Base-by-base conservation (phyloP, 495 filamentous ascomycete species). In the Aspergillus kassunensis region DNA sequence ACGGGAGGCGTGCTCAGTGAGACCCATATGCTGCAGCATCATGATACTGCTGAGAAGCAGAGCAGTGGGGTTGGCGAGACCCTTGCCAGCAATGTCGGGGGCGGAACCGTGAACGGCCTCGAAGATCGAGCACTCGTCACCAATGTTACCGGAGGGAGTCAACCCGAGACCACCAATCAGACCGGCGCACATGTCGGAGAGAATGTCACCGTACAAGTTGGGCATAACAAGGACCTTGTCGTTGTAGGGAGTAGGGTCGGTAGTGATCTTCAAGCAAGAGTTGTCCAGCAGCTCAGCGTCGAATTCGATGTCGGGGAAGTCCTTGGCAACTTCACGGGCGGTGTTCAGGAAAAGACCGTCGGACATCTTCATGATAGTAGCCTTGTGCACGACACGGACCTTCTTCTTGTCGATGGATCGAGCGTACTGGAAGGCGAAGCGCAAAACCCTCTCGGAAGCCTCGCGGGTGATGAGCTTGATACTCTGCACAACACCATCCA, bases 331-430 rank as follows among this genome's bases (percentile, higher is more conserved):
- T 21, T 90, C 79, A 27, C 84, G 76, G 60, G 90, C 95, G 46
- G 82, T 86, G 71, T 80, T 86, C 52, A 97, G 79, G 86, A 98
- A 98, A 43, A 98, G 88, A 74, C 93, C 93, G 73, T 98, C 93
- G 72, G 81, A 87, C 95, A 97, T 97, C 85, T 98, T 98, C 93
- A 97, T 97, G 79, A 97, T 98, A 63, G 95, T 98, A 64, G 92
- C 93, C 83, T 97, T 97, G 83, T 97, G 92, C 45, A 97, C 93
- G 33, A 87, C 92, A 56, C 93, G 88, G 54, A 98, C 93, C 84
- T 97, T 96, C 68, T 83, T 88, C 79, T 87, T 87, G 64, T 90
- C 88, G 57, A 97, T 88, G 44, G 88, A 81, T 69, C 91, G 80
- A 60, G 93, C 93, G 64, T 97, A 90, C 72, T 97, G 91, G 85